A percentile compares a stretch with the other conserved stretches of the same genome.
Evolutionary conservation across 129 eudicot species (phyloP).

Genomic region (Centella asiatica): DNA sequence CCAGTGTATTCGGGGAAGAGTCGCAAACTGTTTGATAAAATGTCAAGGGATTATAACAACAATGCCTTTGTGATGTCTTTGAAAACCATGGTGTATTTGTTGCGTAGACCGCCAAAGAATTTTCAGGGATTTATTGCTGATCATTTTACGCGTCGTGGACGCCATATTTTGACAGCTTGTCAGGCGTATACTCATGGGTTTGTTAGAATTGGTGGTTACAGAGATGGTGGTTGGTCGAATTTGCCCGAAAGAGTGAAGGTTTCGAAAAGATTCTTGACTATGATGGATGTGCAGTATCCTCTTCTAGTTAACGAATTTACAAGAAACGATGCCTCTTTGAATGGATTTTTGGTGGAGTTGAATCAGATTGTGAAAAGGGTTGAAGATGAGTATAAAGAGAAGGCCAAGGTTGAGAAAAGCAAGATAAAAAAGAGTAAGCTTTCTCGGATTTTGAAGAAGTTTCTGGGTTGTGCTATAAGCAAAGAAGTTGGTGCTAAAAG

Average conservation of each 20-base stretch:
- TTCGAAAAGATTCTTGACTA: slow-evolving; percentile 6
- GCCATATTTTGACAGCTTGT: slow-evolving; percentile 17
- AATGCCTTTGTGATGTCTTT: slow-evolving; percentile 19
- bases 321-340: slow-evolving; percentile 9
- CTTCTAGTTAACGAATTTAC: slow-evolving; percentile 6
- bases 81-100: slow-evolving; percentile 21
- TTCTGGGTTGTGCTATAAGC: background rate
- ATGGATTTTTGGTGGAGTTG: slow-evolving; percentile 6
- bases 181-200: slow-evolving; percentile 19
- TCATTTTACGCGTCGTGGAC: slow-evolving; percentile 20
- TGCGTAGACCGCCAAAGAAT: slow-evolving; percentile 15
- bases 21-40: background rate
- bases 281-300: background rate
- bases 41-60: slow-evolving; percentile 16
- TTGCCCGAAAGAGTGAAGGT: background rate
- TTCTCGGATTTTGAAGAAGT: slow-evolving; percentile 1
- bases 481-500: background rate
- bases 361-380: background rate
- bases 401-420: background rate
- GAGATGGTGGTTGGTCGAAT: background rate
- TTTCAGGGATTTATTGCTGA: slow-evolving; percentile 25
- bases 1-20: background rate
- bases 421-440: background rate
- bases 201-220: slow-evolving; percentile 19
- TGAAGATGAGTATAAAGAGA: background rate